These are phyloP conservation scores for Tylopilus sp. DNA, from an alignment of 1,284 basidiomycete genomes.

Conservation along the genomic window DNA sequence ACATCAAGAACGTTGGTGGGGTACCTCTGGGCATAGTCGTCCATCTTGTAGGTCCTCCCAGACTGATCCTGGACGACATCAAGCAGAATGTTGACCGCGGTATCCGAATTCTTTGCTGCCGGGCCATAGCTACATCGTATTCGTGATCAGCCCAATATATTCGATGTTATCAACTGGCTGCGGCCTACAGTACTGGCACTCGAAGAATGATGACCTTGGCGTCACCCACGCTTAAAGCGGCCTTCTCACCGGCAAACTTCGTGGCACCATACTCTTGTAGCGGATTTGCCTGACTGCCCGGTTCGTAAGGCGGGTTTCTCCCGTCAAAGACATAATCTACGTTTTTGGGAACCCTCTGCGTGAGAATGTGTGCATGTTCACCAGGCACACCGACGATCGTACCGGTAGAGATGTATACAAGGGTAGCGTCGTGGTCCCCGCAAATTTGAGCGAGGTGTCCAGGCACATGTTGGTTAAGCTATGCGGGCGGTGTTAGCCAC, in stretches of 20 bases:
- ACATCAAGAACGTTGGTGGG: slow-evolving; percentile 78
- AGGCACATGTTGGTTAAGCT: slow-evolving; percentile 70
- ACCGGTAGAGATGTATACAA: slow-evolving; percentile 79
- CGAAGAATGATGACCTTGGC: slow-evolving; percentile 62
- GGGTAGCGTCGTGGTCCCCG: slow-evolving; percentile 48
- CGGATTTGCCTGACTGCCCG: slow-evolving; percentile 62
- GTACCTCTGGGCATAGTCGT: slow-evolving; percentile 78
- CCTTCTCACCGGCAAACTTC: slow-evolving; percentile 72
- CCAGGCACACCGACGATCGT: slow-evolving; percentile 8
- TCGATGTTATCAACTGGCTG: not conserved
- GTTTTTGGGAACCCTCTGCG: slow-evolving; percentile 1
- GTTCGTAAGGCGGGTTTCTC: slow-evolving; percentile 71
- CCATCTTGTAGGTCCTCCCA: slow-evolving; percentile 78
- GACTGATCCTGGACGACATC: slow-evolving; percentile 75
- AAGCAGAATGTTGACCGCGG: slow-evolving; percentile 73
- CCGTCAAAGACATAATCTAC: slow-evolving; percentile 85
- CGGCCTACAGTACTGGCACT: slow-evolving; percentile 71
- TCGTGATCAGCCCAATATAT: not conserved
- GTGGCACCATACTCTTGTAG: slow-evolving; percentile 73
- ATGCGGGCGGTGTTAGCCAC: slow-evolving; percentile 5
- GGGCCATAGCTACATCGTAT: slow-evolving; percentile 64
- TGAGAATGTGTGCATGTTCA: slow-evolving; percentile 9
- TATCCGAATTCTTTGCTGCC: slow-evolving; percentile 68
- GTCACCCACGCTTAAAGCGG: slow-evolving; percentile 50
- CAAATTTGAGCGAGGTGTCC: slow-evolving; percentile 58